Evolutionary conservation across 148 eudicot genomes (phyloP).

Genomic region (Rheum nobile): DNA sequence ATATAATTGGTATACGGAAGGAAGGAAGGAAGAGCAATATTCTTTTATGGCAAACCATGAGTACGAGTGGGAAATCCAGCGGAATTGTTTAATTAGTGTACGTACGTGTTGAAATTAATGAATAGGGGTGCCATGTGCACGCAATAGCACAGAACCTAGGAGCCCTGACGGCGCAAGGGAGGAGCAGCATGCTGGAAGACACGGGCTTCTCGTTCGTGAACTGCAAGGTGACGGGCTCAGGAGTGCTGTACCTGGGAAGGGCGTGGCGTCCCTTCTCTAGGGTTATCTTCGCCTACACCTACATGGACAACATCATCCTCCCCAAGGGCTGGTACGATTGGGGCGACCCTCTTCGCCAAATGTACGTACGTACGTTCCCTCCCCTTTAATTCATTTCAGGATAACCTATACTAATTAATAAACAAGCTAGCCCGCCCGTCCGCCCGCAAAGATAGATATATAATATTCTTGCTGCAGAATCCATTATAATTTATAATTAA

Average conservation of each 20-base stretch:
- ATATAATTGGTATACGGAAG: neutral
- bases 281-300: slow-evolving; percentile 54
- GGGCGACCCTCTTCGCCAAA: slow-evolving; percentile 50
- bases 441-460: too few relatives aligned
- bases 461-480: neutral
- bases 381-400: neutral
- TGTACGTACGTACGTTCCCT: slow-evolving; percentile 15
- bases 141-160: slow-evolving; percentile 31
- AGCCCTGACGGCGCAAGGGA: slow-evolving; percentile 50
- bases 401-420: neutral
- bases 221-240: slow-evolving; percentile 50
- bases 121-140: slow-evolving; percentile 33
- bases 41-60: neutral
- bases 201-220: slow-evolving; percentile 49
- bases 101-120: neutral
- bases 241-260: slow-evolving; percentile 48
- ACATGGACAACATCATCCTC: slow-evolving; percentile 40
- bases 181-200: slow-evolving; percentile 29
- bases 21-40: neutral
- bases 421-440: too few relatives aligned
- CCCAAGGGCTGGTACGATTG: slow-evolving; percentile 33
- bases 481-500: too few relatives aligned
- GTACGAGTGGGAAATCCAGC: neutral
- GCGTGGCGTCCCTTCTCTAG: slow-evolving; percentile 58
- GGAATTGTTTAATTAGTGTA: too few relatives aligned